Percentiles rank a stretch among this genome's conserved stretches.
These are phyloP conservation scores for Prunus salicina DNA, from an alignment of 306 rosid genomes.

Conservation along the genomic window DNA sequence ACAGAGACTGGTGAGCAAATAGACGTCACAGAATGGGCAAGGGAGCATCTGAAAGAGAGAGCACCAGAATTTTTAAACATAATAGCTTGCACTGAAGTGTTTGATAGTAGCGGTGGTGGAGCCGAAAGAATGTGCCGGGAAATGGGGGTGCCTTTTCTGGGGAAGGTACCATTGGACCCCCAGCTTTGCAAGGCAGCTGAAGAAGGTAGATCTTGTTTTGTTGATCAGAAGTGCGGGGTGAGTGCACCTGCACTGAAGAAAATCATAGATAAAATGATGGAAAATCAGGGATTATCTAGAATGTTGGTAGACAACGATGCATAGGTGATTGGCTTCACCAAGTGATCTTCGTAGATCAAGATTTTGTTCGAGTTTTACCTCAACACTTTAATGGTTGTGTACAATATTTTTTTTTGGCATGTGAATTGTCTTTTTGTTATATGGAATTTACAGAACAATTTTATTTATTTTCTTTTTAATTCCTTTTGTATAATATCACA, in stretches of 20 bases:
- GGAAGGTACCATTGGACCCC: slow-evolving; percentile 90
- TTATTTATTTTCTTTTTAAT: too few relatives aligned
- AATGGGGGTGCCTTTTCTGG: slow-evolving; percentile 81
- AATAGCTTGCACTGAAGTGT: slow-evolving; percentile 72
- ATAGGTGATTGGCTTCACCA: slow-evolving; percentile 20
- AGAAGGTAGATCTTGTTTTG: slow-evolving; percentile 84
- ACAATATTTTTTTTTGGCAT: neutral
- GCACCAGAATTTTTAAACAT: slow-evolving; percentile 61
- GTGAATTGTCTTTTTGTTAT: neutral
- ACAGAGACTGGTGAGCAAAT: slow-evolving; percentile 58
- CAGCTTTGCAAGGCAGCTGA: slow-evolving; percentile 90
- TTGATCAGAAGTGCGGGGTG: slow-evolving; percentile 45
- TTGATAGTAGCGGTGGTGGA: slow-evolving; percentile 89
- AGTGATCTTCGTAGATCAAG: neutral
- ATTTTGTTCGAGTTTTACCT: neutral
- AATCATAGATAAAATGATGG: slow-evolving; percentile 66
- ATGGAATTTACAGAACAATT: too few relatives aligned
- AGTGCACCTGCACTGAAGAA: slow-evolving; percentile 76
- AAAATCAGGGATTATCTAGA: slow-evolving; percentile 42
- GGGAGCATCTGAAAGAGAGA: slow-evolving; percentile 54
- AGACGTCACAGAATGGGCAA: slow-evolving; percentile 71
- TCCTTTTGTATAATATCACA: too few relatives aligned
- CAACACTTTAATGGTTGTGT: neutral
- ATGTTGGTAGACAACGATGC: slow-evolving; percentile 34
- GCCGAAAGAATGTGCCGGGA: slow-evolving; percentile 75